Base-by-base conservation (phyloP, 1,284 basidiomycete genomes). In the Cutaneotrichosporon mucoides region DNA sequence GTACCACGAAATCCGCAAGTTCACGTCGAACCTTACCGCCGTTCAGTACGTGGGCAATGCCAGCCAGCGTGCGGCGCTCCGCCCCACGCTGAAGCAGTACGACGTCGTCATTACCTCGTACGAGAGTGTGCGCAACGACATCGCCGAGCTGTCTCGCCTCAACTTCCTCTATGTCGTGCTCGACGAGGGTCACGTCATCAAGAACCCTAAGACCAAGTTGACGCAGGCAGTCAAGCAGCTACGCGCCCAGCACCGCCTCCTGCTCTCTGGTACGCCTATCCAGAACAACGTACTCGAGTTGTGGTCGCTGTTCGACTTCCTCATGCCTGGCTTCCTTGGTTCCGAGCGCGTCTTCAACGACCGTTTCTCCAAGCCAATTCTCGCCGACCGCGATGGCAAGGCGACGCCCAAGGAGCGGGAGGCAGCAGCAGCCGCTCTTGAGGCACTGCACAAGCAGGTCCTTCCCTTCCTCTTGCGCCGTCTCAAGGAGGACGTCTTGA, bases 261-360 rank as follows among this genome's bases (percentile, higher is more conserved):
- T 99, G 69, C 81, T 99, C 1, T 96, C 93, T 0, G 96, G 96
- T 34, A 99, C 96, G 10, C 96, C 96, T 0, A 98, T 99, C 60
- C 96, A 99, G 81, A 99, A 99, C 78, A 99, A 99, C 72, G 94
- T 99, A 7, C 81, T 99, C 44, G 96, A 99, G 76, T 80, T 99
- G 3, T 99, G 96, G 96, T 96, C 91, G 78, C 81, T 99, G 58
- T 99, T 99, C 76, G 96, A 99, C 77, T 99, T 98, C 79, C 80
- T 99, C 67, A 99, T 99, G 96, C 96, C 96, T 16, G 96, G 96
- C 1, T 99, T 99, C 80, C 81, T 99, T 50, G 96, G 96, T 33
- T 92, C 88, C 6, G 96, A 99, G 75, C 80, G 87, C n/a, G 87
- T 86, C 5, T 99, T 99, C 82, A 96, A 93, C 69, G 93, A 99